Evolutionary conservation across 352 stramenopile species (phyloP).

Genomic region (Thraustochytrium sp.): DNA sequence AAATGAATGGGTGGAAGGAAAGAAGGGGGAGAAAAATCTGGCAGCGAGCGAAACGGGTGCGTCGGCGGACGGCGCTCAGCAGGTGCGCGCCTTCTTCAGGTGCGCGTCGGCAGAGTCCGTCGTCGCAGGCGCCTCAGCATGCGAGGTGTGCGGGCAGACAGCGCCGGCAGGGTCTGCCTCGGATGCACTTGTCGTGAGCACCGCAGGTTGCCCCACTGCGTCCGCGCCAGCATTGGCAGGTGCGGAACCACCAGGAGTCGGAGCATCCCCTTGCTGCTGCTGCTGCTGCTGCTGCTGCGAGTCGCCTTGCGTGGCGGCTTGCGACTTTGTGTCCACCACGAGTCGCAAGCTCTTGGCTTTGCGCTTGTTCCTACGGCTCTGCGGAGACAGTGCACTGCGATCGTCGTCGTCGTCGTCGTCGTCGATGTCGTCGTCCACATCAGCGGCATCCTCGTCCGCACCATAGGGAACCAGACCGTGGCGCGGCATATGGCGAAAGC

Average conservation of each 20-base stretch:
- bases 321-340: neutral
- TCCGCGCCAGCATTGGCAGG: too few relatives aligned
- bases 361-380: neutral
- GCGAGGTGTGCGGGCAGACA: too few relatives aligned
- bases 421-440: neutral
- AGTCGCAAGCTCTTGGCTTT: neutral
- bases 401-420: neutral
- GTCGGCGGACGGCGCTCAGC: neutral
- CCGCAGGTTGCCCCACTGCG: too few relatives aligned
- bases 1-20: neutral
- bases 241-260: too few relatives aligned
- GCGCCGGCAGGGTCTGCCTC: too few relatives aligned
- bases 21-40: neutral
- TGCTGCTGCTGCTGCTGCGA: neutral
- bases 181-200: too few relatives aligned
- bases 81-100: neutral
- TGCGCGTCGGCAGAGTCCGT: neutral
- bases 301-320: neutral
- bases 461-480: too few relatives aligned
- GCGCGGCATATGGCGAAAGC: too few relatives aligned
- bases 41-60: too few relatives aligned
- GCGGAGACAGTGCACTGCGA: neutral
- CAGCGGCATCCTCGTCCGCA: neutral
- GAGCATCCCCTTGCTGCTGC: too few relatives aligned
- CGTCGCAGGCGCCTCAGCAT: too few relatives aligned